Percentiles rank a stretch among this genome's conserved stretches.
Conservation (phyloP, 1,284 basidiomycete genomes). For the Papiliotrema fonsecae region DNA sequence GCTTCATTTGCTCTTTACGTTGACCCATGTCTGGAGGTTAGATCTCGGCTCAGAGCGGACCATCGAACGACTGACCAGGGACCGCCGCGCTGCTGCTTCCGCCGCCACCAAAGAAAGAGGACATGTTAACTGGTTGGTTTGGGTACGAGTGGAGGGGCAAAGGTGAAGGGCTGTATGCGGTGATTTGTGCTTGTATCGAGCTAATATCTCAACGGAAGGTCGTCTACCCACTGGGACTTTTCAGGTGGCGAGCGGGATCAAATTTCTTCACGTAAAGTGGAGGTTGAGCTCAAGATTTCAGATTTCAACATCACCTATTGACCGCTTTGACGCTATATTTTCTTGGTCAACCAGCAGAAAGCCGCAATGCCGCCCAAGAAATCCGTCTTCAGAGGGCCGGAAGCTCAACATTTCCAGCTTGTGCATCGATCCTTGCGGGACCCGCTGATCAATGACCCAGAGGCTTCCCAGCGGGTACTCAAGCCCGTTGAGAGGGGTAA, state of each 20-base stretch:
- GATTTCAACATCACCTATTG: neutral
- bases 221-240: no score
- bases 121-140: no score
- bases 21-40: slow-evolving; percentile 35
- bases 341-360: no score
- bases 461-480: slow-evolving; percentile 81
- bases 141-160: no score
- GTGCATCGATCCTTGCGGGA: slow-evolving; percentile 95
- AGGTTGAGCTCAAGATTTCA: neutral
- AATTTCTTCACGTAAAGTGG: neutral
- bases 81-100: neutral
- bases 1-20: slow-evolving; percentile 48
- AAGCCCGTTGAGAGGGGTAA: slow-evolving; percentile 73
- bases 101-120: slow-evolving; percentile 13
- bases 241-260: no score
- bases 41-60: neutral
- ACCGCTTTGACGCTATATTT: no score
- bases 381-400: slow-evolving; percentile 83
- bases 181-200: no score
- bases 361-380: slow-evolving; percentile 46
- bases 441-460: slow-evolving; percentile 89
- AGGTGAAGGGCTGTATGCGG: no score
- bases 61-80: neutral
- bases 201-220: no score
- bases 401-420: slow-evolving; percentile 89